Base-by-base conservation (phyloP, 164 flowering plant genomes). In the Berberis vulgaris region DNA sequence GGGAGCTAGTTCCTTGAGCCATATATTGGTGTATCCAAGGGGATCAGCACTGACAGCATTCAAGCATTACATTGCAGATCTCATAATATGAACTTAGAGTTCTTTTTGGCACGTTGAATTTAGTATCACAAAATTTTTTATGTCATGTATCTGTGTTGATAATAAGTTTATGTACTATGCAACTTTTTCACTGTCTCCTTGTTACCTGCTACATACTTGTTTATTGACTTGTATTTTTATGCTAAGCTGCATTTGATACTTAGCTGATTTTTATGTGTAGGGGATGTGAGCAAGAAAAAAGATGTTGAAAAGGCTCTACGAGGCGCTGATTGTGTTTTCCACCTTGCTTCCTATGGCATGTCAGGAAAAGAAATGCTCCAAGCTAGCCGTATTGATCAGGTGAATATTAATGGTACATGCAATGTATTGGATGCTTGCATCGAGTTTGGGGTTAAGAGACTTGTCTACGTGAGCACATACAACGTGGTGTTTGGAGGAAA, bases 361-460 rank as follows among this genome's bases (percentile, higher is more conserved):
- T 94, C 97, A 1, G 99, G 99, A 49, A 94, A 94, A 72, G 97
- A 91, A 66, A 91, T 91, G 95, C 84, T 94, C 39, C 97, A 86
- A 71, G 80, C 77, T 71, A 79, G 91, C n/a, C 89, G 84, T 12
- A 81, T 88, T 10, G 95, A 91, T 67, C 77, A 77, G 71, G 89
- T 94, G 45, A 94, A 94, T 64, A 84, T 94, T 12, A 80, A 69
- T 73, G 97, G 97, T 26, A 94, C 99, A 10, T 85, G 85, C 71
- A 82, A 81, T 71, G 64, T 91, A 5, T 54, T 91, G 70, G 99
- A 91, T 59, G 80, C 91, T 52, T 94, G 97, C 67, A 47, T 77
- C 54, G 85, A 82, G 60, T 72, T 73, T 62, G 97, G 90, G 50
- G 65, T 94, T 57, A 66, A 56, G 71, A 83, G 97, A 76, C 96